phyloP scores from a whole-genome alignment of 1,139 yeast genomes.

The Yamadazyma triangularis region DNA sequence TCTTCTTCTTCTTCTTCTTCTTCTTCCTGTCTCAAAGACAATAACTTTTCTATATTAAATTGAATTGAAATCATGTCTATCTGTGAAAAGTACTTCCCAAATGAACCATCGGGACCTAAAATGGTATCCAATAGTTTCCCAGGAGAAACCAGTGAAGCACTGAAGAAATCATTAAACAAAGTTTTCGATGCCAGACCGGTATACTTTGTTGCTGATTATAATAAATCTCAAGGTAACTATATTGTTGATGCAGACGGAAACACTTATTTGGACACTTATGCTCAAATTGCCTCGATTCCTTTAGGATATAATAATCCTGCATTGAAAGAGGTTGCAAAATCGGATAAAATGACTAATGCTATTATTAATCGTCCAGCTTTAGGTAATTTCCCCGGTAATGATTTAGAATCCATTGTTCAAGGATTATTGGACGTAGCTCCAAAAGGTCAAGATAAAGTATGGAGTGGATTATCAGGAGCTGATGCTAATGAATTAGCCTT shows the following conservation, averaged over 20 bases:
- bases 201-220: constrained; percentile 65
- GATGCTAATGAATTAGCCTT: constrained; percentile 83
- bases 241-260: constrained; percentile 71
- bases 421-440: constrained; percentile 65
- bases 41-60: no score
- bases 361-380: constrained; percentile 70
- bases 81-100: constrained; percentile 55
- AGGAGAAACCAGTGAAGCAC: constrained; percentile 55
- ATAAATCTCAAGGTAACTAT: constrained; percentile 64
- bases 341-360: constrained; percentile 64
- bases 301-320: constrained; percentile 76
- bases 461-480: constrained; percentile 80
- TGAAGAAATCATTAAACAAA: constrained; percentile 43
- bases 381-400: constrained; percentile 69
- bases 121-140: constrained; percentile 55
- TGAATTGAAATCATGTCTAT: no score
- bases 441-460: constrained; percentile 59
- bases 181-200: constrained; percentile 67
- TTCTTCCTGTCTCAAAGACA: no score
- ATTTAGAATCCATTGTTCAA: constrained; percentile 52
- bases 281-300: constrained; percentile 73
- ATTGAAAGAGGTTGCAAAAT: constrained; percentile 53
- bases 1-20: no score
- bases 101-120: constrained; percentile 60
- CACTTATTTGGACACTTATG: constrained; percentile 57